Evolutionary conservation across 2,329 filamentous ascomycete species (phyloP).

Genomic region (Setomelanomma holmii): DNA sequence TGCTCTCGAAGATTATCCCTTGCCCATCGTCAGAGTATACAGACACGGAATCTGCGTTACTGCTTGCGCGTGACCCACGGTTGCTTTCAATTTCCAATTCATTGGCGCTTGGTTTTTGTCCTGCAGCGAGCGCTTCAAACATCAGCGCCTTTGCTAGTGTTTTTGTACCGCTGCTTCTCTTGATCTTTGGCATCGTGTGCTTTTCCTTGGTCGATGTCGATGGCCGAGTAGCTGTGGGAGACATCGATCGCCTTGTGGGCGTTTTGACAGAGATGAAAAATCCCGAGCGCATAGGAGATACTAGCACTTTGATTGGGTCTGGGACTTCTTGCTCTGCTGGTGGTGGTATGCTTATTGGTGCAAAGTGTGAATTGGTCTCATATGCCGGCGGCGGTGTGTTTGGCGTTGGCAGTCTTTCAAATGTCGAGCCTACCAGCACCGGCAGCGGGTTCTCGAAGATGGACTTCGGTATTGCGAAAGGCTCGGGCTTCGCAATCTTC

Average conservation of each 20-base stretch:
- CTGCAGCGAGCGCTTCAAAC: conserved; percentile 36
- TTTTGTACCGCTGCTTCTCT: conserved; percentile 33
- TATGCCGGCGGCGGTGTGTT: conserved; percentile 37
- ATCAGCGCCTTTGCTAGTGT: conserved; percentile 38
- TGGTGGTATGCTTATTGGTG: neutral
- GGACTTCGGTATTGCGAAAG: conserved; percentile 27
- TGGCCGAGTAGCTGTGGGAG: neutral
- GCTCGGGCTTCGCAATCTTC: conserved; percentile 4
- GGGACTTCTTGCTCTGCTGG: neutral
- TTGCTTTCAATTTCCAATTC: neutral
- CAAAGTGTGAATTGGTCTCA: conserved; percentile 1
- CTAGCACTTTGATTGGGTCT: neutral
- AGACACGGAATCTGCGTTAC: conserved; percentile 17
- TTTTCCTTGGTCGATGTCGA: conserved; percentile 13
- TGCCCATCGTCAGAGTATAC: conserved; percentile 19
- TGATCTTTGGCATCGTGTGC: conserved; percentile 29
- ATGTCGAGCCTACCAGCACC: conserved; percentile 2
- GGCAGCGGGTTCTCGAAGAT: conserved; percentile 31
- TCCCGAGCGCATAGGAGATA: neutral
- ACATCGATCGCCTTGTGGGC: neutral
- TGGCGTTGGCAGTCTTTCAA: neutral
- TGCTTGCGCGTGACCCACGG: conserved; percentile 17
- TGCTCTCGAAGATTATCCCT: neutral
- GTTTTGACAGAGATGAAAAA: neutral
- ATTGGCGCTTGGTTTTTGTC: conserved; percentile 17